A percentile compares a stretch with the other conserved stretches of the same genome.
Conservation (phyloP, 2,329 filamentous ascomycete species). For the Acephala macrosclerotiorum region DNA sequence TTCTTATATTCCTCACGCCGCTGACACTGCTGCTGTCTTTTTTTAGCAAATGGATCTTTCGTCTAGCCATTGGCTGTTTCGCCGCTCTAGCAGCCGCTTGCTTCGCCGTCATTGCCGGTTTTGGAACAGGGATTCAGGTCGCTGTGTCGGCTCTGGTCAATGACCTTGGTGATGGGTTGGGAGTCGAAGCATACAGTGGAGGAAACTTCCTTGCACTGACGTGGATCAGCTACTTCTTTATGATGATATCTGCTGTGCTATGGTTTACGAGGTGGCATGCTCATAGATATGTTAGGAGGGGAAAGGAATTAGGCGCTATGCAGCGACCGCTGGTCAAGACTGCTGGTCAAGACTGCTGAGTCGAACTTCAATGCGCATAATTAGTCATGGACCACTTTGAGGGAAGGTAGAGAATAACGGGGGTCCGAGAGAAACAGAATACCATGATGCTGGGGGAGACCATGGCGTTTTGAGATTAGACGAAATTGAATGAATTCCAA, state of each 20-base stretch:
- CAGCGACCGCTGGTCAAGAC: slow-evolving; percentile 3
- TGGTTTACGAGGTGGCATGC: slow-evolving; percentile 27
- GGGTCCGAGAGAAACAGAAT: neutral
- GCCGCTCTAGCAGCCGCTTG: slow-evolving; percentile 3
- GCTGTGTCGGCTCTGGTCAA: slow-evolving; percentile 9
- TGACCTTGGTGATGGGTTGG: slow-evolving; percentile 22
- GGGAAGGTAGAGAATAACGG: neutral
- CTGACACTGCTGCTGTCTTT: slow-evolving; percentile 19
- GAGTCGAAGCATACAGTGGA: slow-evolving; percentile 18
- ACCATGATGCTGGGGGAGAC: neutral
- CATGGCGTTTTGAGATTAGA: too few species aligned
- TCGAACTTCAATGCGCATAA: neutral
- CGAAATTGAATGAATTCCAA: too few species aligned
- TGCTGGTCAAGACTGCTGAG: slow-evolving; percentile 5
- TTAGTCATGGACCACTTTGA: neutral
- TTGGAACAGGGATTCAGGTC: slow-evolving; percentile 18
- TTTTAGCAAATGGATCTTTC: slow-evolving; percentile 15
- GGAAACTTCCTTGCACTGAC: slow-evolving; percentile 18
- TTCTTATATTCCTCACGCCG: slow-evolving; percentile 29
- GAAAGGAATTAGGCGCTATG: neutral
- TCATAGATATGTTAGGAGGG: slow-evolving; percentile 18
- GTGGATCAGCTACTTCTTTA: slow-evolving; percentile 25
- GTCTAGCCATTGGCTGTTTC: slow-evolving; percentile 11
- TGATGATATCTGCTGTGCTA: slow-evolving; percentile 13
- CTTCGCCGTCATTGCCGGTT: slow-evolving; percentile 2